Percentiles rank a stretch among this genome's conserved stretches.
These are phyloP conservation scores for Trichoderma sp. DNA, from an alignment of 2,329 filamentous ascomycete genomes.

Conservation along the genomic window DNA sequence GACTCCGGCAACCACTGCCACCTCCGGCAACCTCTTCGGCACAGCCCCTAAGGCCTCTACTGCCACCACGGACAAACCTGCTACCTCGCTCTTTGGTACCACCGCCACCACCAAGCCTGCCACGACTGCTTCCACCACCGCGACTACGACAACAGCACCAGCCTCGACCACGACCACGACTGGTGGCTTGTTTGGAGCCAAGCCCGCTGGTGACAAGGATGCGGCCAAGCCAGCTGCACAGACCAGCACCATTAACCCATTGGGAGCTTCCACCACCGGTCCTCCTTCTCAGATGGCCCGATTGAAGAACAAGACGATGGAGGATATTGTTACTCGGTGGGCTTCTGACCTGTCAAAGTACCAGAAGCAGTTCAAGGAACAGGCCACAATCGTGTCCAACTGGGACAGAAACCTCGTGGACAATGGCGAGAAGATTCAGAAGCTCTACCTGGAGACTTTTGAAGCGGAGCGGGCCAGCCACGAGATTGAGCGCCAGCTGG, in stretches of 20 bases:
- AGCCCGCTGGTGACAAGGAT: conserved; percentile 40
- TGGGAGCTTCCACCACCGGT: conserved; percentile 76
- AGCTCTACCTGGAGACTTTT: conserved; percentile 86
- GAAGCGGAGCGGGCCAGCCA: conserved; percentile 91
- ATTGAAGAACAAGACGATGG: conserved; percentile 98
- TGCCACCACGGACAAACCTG: conserved; percentile 33
- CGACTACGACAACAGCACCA: conserved; percentile 35
- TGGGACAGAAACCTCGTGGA: conserved; percentile 94
- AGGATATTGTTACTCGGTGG: conserved; percentile 97
- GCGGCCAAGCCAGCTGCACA: conserved; percentile 38
- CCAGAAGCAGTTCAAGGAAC: conserved; percentile 92
- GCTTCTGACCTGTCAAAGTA: conserved; percentile 93
- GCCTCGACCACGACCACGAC: conserved; percentile 38
- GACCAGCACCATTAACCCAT: conserved; percentile 42
- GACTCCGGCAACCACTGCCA: conserved; percentile 36
- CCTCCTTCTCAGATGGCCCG: conserved; percentile 84
- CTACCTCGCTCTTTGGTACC: conserved; percentile 36
- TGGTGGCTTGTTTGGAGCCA: conserved; percentile 41
- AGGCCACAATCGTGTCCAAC: conserved; percentile 80
- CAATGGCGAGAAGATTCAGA: conserved; percentile 93
- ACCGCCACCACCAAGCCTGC: conserved; percentile 32
- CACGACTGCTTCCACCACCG: conserved; percentile 28
- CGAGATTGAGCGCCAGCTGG: conserved; percentile 90
- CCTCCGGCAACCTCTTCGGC: conserved; percentile 35
- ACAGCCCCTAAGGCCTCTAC: conserved; percentile 32